phyloP scores from a whole-genome alignment of 2,329 filamentous ascomycete species.

The Colletotrichum salicis region DNA sequence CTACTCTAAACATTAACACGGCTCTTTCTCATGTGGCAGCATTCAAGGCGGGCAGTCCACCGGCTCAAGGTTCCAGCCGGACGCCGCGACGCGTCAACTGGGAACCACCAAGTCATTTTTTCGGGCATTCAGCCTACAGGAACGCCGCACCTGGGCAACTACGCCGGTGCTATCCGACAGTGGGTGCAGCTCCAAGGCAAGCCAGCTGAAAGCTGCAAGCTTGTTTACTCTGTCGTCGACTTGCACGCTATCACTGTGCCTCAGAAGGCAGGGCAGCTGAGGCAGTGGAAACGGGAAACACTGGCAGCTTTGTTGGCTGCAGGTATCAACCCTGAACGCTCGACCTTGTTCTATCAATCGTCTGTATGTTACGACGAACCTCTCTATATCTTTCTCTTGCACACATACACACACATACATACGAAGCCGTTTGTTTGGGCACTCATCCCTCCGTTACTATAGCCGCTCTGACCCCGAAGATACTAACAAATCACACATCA shows the following conservation, averaged over 20 bases:
- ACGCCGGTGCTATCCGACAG: slow-evolving; percentile 86
- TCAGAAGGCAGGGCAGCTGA: slow-evolving; percentile 71
- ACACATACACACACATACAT: neutral
- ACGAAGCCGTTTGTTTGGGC: neutral
- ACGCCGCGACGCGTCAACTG: slow-evolving; percentile 16
- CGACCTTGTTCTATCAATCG: slow-evolving; percentile 85
- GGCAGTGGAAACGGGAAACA: slow-evolving; percentile 75
- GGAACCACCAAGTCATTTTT: slow-evolving; percentile 71
- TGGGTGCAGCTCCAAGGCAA: slow-evolving; percentile 85
- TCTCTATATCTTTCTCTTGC: neutral
- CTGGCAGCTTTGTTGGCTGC: slow-evolving; percentile 85
- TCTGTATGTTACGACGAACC: slow-evolving; percentile 51
- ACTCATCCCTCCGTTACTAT: too few species aligned
- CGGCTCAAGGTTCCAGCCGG: neutral
- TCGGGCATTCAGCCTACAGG: slow-evolving; percentile 98
- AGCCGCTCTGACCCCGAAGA: neutral
- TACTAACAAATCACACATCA: slow-evolving; percentile 43
- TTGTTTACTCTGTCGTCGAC: slow-evolving; percentile 91
- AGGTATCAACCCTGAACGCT: slow-evolving; percentile 81
- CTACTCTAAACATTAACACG: neutral
- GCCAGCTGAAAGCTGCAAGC: slow-evolving; percentile 63
- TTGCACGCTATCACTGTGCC: slow-evolving; percentile 90
- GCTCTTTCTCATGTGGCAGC: slow-evolving; percentile 20
- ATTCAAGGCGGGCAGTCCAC: neutral
- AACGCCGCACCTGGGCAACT: slow-evolving; percentile 93